Evolutionary conservation across 2,329 filamentous ascomycete species (phyloP).

Genomic region (Hypomyces perniciosus): DNA sequence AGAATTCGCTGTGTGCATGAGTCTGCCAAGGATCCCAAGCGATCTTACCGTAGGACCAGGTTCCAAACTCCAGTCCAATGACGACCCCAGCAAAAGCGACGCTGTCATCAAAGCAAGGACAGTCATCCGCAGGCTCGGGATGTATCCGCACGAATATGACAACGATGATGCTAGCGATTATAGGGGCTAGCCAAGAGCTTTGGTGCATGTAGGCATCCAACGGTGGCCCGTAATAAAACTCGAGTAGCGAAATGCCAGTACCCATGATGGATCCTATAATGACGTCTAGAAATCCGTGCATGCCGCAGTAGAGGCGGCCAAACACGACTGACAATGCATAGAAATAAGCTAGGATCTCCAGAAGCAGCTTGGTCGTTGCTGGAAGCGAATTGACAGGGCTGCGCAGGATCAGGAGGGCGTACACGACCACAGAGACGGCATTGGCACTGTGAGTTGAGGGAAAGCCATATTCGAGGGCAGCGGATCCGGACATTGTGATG

Average conservation of each 20-base stretch:
- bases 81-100: conserved; percentile 88
- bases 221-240: conserved; percentile 53
- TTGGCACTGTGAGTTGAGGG: conserved; percentile 97
- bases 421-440: conserved; percentile 87
- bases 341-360: conserved; percentile 69
- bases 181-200: conserved; percentile 57
- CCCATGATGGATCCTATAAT: conserved; percentile 74
- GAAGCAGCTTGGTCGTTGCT: conserved; percentile 49
- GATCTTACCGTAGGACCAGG: conserved; percentile 71
- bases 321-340: conserved; percentile 87
- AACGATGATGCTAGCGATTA: conserved; percentile 59
- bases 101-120: conserved; percentile 94
- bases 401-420: conserved; percentile 66
- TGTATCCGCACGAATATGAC: conserved; percentile 79
- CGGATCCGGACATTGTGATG: conserved; percentile 96
- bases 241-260: conserved; percentile 53
- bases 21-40: conserved; percentile 37
- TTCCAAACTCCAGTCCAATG: conserved; percentile 75
- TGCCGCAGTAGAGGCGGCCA: conserved; percentile 91
- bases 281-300: conserved; percentile 96
- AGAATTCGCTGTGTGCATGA: conserved; percentile 42
- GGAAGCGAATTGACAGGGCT: conserved; percentile 58
- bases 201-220: conserved; percentile 68
- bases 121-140: conserved; percentile 93
- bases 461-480: conserved; percentile 92